Percentiles rank a stretch among this genome's conserved stretches.
These are phyloP conservation scores for Pleurozium schreberi DNA, from an alignment of 225 moss, liverwort and hornwort genomes.

Conservation along the genomic window DNA sequence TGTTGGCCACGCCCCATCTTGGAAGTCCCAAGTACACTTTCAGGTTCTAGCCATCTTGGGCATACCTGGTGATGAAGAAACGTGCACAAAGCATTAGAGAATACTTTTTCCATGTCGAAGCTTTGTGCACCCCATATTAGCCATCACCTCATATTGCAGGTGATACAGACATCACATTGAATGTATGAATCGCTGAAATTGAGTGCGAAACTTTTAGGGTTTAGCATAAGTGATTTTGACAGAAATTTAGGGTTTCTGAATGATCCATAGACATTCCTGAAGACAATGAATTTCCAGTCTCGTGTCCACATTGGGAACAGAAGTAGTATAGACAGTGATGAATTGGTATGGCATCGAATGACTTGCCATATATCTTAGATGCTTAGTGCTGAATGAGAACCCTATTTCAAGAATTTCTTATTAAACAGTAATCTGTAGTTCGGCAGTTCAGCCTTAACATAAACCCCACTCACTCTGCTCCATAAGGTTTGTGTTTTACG, in stretches of 20 bases:
- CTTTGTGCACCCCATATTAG: background rate
- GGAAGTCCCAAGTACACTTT: background rate
- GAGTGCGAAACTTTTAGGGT: too few relatives aligned
- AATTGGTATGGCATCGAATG: background rate
- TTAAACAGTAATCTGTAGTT: background rate
- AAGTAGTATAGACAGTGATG: background rate
- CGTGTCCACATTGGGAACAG: background rate
- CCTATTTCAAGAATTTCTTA: background rate
- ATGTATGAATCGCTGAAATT: background rate
- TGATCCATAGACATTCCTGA: background rate
- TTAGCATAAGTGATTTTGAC: background rate
- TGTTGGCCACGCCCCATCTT: slow-evolving; percentile 13
- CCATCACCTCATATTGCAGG: background rate
- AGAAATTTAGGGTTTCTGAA: background rate
- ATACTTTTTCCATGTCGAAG: background rate
- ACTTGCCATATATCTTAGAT: background rate
- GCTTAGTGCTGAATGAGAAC: background rate
- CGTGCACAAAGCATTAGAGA: background rate
- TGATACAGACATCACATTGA: background rate
- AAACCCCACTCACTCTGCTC: background rate
- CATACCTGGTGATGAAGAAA: background rate
- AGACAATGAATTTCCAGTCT: background rate
- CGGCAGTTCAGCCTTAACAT: background rate
- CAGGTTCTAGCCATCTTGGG: background rate
- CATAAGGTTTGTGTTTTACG: background rate